Percentiles rank a stretch among this genome's conserved stretches.
phyloP scores from a whole-genome alignment of 176 grass and related monocot species.

The Tillandsia fasciculata region DNA sequence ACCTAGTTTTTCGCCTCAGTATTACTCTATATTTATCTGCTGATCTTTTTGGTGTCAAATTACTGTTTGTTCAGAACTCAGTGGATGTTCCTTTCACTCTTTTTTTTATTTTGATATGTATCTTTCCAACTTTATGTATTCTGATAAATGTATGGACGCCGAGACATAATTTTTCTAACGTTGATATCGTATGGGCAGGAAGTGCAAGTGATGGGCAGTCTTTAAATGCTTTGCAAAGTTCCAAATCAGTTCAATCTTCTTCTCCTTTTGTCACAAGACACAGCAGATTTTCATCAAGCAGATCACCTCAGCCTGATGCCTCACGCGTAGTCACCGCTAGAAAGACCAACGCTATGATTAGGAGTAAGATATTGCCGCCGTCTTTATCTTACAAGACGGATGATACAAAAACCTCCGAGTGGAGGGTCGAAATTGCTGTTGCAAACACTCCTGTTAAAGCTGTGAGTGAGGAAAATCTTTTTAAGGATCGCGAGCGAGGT shows the following conservation, averaged over 20 bases:
- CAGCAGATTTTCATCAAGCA: constrained; percentile 28
- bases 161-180: constrained; percentile 14
- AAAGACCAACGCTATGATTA: too few species aligned
- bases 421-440: constrained; percentile 29
- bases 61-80: too few species aligned
- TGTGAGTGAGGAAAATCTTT: constrained; percentile 45
- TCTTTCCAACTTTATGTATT: too few species aligned
- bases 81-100: constrained; percentile 5
- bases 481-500: constrained; percentile 17
- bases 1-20: too few species aligned
- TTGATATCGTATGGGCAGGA: constrained; percentile 39
- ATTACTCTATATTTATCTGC: too few species aligned
- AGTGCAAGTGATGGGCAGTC: constrained; percentile 37
- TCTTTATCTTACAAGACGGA: constrained; percentile 6
- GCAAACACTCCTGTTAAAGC: constrained; percentile 46
- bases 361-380: constrained; percentile 35
- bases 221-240: constrained; percentile 27
- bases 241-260: constrained; percentile 19
- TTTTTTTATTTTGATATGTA: constrained; percentile 11
- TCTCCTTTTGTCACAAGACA: constrained; percentile 35
- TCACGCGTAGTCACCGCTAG: constrained; percentile 19
- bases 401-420: constrained; percentile 27
- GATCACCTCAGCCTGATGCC: constrained; percentile 31
- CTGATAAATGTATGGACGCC: neutral
- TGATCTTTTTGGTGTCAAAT: too few species aligned